phyloP scores from a whole-genome alignment of 352 stramenopile species.

The Phytophthora multivora region DNA sequence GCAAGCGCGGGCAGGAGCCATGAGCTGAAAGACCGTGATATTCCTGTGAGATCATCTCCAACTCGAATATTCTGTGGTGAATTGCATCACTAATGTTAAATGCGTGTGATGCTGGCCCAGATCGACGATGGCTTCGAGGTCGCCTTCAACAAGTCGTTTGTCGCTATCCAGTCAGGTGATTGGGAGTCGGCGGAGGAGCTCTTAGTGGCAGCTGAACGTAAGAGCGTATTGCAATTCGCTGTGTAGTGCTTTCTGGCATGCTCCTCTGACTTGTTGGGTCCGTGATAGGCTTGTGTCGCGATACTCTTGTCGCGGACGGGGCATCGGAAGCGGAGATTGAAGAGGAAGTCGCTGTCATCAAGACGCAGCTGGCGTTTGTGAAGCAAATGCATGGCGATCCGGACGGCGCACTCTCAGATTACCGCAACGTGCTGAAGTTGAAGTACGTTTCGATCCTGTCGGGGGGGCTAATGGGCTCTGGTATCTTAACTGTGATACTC shows the following conservation, averaged over 20 bases:
- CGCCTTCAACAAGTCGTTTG: conserved; percentile 86
- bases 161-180: conserved; percentile 70
- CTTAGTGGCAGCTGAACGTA: conserved; percentile 68
- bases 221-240: conserved; percentile 4
- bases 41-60: conserved; percentile 41
- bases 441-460: conserved; percentile 48
- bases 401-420: conserved; percentile 71
- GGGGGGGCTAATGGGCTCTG: background rate
- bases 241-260: background rate
- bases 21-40: conserved; percentile 57
- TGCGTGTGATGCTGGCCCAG: conserved; percentile 29
- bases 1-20: conserved; percentile 56
- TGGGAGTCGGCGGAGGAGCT: conserved; percentile 52
- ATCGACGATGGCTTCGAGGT: conserved; percentile 81
- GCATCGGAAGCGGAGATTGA: conserved; percentile 64
- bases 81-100: background rate
- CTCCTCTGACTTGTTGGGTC: conserved; percentile 6
- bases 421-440: conserved; percentile 80
- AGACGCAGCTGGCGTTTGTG: conserved; percentile 75
- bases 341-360: conserved; percentile 74
- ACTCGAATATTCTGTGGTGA: background rate
- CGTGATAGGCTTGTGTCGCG: conserved; percentile 65
- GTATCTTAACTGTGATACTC: conserved; percentile 1
- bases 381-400: conserved; percentile 79
- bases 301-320: conserved; percentile 60